phyloP scores from a whole-genome alignment of 441 rosid species.

The Erysimum cheiri region DNA sequence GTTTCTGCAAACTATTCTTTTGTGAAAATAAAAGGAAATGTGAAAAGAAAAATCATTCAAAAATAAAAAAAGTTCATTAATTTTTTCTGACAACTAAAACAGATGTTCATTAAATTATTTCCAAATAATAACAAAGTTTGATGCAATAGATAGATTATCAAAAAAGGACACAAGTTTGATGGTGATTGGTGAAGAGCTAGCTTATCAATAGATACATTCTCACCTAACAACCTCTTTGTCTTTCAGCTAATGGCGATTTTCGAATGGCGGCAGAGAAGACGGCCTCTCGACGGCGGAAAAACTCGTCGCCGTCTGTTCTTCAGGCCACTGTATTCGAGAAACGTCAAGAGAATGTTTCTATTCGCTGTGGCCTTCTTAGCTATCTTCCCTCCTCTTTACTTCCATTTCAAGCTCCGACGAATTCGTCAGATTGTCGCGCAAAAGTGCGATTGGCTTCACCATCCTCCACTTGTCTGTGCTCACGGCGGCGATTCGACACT shows the following conservation, averaged over 20 bases:
- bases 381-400: conserved; percentile 78
- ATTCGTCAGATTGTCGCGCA: conserved; percentile 56
- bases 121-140: too few relatives aligned
- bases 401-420: conserved; percentile 84
- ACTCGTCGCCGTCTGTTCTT: conserved; percentile 40
- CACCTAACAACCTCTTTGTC: not conserved
- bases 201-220: too few relatives aligned
- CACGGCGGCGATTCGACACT: conserved; percentile 94
- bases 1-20: too few relatives aligned
- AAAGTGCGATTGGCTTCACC: conserved; percentile 80
- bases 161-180: not conserved
- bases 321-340: conserved; percentile 52
- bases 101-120: too few relatives aligned
- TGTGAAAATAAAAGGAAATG: too few relatives aligned
- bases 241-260: conserved; percentile 38
- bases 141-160: too few relatives aligned
- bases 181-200: conserved; percentile 21
- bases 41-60: too few relatives aligned
- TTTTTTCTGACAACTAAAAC: too few relatives aligned
- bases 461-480: conserved; percentile 96
- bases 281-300: conserved; percentile 44
- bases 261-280: conserved; percentile 42
- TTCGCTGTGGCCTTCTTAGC: conserved; percentile 66
- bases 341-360: conserved; percentile 58
- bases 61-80: too few relatives aligned